phyloP scores from a whole-genome alignment of 768 basidiomycete genomes.

The Amanita rimosa region DNA sequence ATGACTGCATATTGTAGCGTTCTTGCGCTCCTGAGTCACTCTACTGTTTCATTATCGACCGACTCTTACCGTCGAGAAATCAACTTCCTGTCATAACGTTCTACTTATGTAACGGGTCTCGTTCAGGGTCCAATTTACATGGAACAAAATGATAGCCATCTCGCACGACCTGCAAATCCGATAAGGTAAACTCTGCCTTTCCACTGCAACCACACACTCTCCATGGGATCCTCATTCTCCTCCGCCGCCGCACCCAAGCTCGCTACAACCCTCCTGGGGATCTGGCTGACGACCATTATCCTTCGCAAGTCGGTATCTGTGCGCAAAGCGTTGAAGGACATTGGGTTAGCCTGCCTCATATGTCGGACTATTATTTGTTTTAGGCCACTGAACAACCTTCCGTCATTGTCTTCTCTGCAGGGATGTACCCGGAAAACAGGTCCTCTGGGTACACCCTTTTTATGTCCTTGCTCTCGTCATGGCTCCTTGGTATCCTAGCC shows the following conservation, averaged over 20 bases:
- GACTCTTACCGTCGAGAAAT: no score
- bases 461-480: constrained; percentile 13
- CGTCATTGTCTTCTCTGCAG: neutral
- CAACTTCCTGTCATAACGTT: no score
- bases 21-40: no score
- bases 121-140: no score
- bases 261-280: neutral
- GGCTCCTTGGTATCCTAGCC: constrained; percentile 20
- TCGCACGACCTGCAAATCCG: no score
- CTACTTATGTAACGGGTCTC: no score
- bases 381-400: neutral
- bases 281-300: neutral
- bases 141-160: no score
- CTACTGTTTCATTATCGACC: no score
- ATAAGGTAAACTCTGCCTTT: no score
- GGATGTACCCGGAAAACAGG: neutral
- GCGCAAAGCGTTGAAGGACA: neutral
- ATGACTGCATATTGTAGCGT: no score
- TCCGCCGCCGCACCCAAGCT: neutral
- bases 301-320: neutral
- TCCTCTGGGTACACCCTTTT: constrained; percentile 18
- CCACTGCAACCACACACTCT: no score
- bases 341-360: neutral
- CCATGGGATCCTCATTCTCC: neutral
- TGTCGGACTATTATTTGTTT: neutral